Evolutionary conservation across 2,329 filamentous ascomycete species (phyloP).

Genomic region (Sarocladium oryzae): DNA sequence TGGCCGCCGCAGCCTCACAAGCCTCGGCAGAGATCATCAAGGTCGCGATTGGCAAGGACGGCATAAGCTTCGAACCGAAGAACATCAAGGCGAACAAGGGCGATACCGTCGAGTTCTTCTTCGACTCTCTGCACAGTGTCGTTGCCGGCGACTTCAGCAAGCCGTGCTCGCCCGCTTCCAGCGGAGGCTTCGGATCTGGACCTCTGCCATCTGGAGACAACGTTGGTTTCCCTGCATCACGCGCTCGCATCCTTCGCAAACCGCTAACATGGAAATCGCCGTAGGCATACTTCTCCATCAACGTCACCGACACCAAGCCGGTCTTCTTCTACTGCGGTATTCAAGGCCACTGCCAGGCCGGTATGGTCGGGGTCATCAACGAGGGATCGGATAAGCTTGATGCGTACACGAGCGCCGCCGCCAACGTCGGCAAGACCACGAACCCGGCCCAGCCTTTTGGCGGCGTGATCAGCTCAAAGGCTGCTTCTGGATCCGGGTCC

Average conservation of each 20-base stretch:
- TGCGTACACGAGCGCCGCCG: constrained; percentile 26
- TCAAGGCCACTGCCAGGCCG: constrained; percentile 36
- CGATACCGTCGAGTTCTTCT: constrained; percentile 32
- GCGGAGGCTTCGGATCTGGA: constrained; percentile 30
- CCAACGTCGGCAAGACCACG: constrained; percentile 19
- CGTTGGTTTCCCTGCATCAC: constrained; percentile 18
- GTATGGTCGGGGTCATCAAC: constrained; percentile 42
- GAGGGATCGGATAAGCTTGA: constrained; percentile 27
- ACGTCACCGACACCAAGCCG: constrained; percentile 24
- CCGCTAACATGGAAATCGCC: too few relatives aligned
- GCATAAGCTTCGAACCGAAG: constrained; percentile 24
- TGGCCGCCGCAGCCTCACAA: constrained; percentile 18
- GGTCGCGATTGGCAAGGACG: constrained; percentile 24
- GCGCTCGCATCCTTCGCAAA: background rate
- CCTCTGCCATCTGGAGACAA: constrained; percentile 23
- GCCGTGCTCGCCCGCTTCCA: constrained; percentile 27
- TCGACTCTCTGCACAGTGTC: constrained; percentile 31
- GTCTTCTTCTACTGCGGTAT: constrained; percentile 27
- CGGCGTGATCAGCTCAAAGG: background rate
- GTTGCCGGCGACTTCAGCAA: constrained; percentile 27
- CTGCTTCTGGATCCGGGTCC: background rate
- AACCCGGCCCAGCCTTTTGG: constrained; percentile 27
- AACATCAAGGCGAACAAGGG: constrained; percentile 24
- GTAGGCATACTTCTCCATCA: constrained; percentile 24
- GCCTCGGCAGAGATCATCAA: constrained; percentile 25